Conservation (phyloP, 108 stramenopile species). For the Skeletonema grethae region DNA sequence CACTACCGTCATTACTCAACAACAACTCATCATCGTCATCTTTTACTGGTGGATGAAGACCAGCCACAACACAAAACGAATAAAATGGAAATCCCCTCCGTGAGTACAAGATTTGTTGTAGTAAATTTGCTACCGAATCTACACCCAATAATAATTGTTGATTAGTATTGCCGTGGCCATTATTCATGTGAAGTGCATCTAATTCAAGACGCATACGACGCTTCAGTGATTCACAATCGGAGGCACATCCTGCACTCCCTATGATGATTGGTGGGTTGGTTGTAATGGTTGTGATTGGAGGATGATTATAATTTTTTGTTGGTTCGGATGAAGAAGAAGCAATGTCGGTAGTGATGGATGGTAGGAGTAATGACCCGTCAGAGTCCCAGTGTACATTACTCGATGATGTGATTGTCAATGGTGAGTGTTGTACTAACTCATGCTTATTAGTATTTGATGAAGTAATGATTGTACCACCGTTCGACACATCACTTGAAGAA, state of each 20-base stretch:
- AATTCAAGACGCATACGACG: conserved; percentile 60
- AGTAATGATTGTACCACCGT: too few relatives aligned
- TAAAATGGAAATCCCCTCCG: conserved; percentile 84
- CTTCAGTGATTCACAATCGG: conserved; percentile 80
- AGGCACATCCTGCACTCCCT: conserved; percentile 75
- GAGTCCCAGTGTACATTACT: neutral
- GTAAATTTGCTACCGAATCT: conserved; percentile 58
- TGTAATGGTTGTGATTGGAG: neutral
- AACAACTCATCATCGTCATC: neutral
- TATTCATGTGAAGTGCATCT: conserved; percentile 25
- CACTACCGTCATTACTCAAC: neutral
- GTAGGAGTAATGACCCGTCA: neutral
- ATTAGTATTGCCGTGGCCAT: conserved; percentile 12
- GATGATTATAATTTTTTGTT: neutral
- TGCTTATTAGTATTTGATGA: too few relatives aligned
- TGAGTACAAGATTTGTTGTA: conserved; percentile 72
- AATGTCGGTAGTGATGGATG: neutral
- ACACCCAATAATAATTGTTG: conserved; percentile 23
- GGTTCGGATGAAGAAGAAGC: neutral
- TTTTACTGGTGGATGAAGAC: conserved; percentile 27
- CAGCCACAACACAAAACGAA: conserved; percentile 82
- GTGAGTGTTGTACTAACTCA: too few relatives aligned
- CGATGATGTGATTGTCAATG: neutral
- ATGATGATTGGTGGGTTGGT: conserved; percentile 52
- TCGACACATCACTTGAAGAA: too few relatives aligned